Conservation (phyloP, 1,284 basidiomycete species). For the Cystobasidium sp. region DNA sequence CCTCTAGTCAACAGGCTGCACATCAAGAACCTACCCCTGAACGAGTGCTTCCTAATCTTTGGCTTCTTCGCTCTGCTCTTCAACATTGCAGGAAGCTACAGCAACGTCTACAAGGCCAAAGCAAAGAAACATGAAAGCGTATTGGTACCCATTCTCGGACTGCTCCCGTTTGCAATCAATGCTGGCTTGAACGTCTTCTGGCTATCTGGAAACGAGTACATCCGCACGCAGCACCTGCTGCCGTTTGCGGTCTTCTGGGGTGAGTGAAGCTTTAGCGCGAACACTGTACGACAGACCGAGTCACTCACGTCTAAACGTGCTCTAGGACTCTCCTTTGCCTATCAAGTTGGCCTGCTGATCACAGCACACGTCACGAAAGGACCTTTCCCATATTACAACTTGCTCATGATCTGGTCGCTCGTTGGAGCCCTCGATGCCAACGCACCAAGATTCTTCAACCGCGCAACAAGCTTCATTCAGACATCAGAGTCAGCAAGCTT, state of each 20-base stretch:
- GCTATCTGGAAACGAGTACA: conserved; percentile 68
- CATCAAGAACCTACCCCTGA: conserved; percentile 69
- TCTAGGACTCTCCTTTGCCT: conserved; percentile 56
- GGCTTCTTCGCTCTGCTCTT: conserved; percentile 73
- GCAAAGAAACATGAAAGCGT: conserved; percentile 59
- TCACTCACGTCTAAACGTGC: conserved; percentile 21
- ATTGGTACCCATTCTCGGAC: conserved; percentile 68
- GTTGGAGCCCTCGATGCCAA: conserved; percentile 83
- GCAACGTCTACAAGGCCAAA: conserved; percentile 70
- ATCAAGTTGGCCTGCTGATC: conserved; percentile 85
- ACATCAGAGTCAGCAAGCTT: conserved; percentile 19
- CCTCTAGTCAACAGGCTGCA: conserved; percentile 59
- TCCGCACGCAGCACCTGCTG: conserved; percentile 69
- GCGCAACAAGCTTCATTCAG: conserved; percentile 43
- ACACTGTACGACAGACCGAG: conserved; percentile 62
- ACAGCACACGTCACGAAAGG: conserved; percentile 86
- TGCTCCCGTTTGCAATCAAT: conserved; percentile 78
- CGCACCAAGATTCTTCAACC: conserved; percentile 58
- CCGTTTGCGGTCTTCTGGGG: conserved; percentile 89
- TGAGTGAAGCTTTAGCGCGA: conserved; percentile 69
- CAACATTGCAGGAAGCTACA: conserved; percentile 78
- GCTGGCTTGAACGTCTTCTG: conserved; percentile 74
- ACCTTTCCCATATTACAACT: conserved; percentile 85
- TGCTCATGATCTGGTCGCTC: conserved; percentile 80
- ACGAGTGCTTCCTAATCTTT: conserved; percentile 86